Base-by-base conservation (phyloP, 805 yeast species). In the Pichia membranifaciens region DNA sequence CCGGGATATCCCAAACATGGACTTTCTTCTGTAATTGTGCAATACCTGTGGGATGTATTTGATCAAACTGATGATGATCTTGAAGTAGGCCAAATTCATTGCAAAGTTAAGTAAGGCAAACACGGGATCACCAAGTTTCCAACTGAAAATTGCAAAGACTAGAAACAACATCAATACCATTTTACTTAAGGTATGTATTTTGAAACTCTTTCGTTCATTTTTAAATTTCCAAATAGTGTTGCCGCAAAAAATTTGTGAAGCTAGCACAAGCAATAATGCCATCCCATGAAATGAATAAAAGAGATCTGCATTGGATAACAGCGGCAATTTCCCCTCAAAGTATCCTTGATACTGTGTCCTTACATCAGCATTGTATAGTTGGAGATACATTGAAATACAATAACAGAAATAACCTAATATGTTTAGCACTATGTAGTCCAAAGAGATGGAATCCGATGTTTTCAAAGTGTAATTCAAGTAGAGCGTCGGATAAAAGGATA, bases 31-130 rank as follows among this genome's bases (percentile, higher is more conserved):
- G 43, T 57, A 57, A 52, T 74, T 75, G 58, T 68, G 67, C 32
- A 62, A 46, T 3, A 74, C 69, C 53, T 75, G 81, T 1, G 81
- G 81, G 25, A 85, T 65, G 52, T 75, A 73, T 56, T 75, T 75
- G 40, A 71, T 59, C 33, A 69, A 64, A 50, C 76, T 71, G 53
- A 73, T 64, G 36, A 60, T 50, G 17, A 75, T 68, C 58, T 75
- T 75, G 51, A 71, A 67, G 38, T 70, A 64, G 2, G 79, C 74
- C 18, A 75, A 58, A 37, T 67, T 56, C 25, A 69, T 54, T 0
- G 75, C 71, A 7, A 74, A 65, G 36, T 68, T 69, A 22, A 73
- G 58, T 20, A 57, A 54, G 21, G 66, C 58, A n/a, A 53, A 54
- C 4, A 48, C 44, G 5, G 41, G 21, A 15, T 41, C 48, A 17